phyloP scores from a whole-genome alignment of 225 moss, liverwort and hornwort species.

The Sphagnum contortum region DNA sequence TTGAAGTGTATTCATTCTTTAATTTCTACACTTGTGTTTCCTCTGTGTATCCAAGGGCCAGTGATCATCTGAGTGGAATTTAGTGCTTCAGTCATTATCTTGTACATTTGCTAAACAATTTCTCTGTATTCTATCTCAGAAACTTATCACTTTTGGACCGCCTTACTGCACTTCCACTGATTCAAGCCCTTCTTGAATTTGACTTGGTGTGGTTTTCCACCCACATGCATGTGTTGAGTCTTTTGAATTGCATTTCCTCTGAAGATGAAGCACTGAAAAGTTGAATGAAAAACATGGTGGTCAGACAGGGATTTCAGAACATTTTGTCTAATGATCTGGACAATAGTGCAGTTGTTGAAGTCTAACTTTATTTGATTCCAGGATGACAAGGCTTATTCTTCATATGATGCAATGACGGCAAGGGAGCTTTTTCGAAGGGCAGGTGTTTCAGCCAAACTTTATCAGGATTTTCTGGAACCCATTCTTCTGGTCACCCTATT shows the following conservation, averaged over 20 bases:
- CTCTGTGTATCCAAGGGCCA: neutral
- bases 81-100: neutral
- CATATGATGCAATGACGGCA: conserved; percentile 60
- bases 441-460: conserved; percentile 49
- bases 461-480: conserved; percentile 53
- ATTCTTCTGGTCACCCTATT: conserved; percentile 58
- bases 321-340: neutral
- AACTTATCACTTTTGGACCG: conserved; percentile 51
- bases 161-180: conserved; percentile 51
- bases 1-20: neutral
- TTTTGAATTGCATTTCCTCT: conserved; percentile 2
- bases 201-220: conserved; percentile 38
- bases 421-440: conserved; percentile 52
- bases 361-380: conserved; percentile 9
- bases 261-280: conserved; percentile 5
- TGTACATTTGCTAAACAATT: neutral
- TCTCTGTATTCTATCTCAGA: conserved; percentile 11
- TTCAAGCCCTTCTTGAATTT: conserved; percentile 64
- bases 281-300: neutral
- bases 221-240: neutral
- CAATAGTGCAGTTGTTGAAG: neutral
- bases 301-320: neutral
- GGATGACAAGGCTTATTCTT: conserved; percentile 48
- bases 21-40: neutral
- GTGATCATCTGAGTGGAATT: neutral